These are phyloP conservation scores for Delonix regia DNA, from an alignment of 306 rosid genomes.

Conservation along the genomic window DNA sequence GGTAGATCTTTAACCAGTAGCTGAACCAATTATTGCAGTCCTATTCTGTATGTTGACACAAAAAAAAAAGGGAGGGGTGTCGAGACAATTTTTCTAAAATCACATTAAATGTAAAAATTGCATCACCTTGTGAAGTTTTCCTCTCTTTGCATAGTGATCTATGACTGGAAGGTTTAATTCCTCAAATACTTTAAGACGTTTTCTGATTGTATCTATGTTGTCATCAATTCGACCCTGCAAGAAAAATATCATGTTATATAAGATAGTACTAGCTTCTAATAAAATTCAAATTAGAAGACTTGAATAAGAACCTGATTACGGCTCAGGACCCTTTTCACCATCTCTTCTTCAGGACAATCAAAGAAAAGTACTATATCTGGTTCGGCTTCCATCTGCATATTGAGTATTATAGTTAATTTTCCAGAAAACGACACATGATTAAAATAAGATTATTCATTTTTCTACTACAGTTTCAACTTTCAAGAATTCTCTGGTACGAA, in stretches of 20 bases:
- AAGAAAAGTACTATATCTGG: conserved; percentile 89
- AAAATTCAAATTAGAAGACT: conserved; percentile 31
- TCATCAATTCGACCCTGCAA: conserved; percentile 96
- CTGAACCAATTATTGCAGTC: background rate
- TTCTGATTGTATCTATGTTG: conserved; percentile 82
- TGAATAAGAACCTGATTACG: conserved; percentile 80
- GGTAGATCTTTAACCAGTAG: conserved; percentile 17
- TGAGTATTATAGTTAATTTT: conserved; percentile 9
- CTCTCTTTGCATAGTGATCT: conserved; percentile 70
- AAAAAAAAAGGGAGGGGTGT: background rate
- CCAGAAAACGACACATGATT: conserved; percentile 12
- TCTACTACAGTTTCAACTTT: background rate
- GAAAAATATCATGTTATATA: conserved; percentile 27
- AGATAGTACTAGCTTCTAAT: conserved; percentile 27
- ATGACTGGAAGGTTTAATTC: conserved; percentile 80
- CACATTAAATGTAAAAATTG: conserved; percentile 28
- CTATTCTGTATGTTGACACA: background rate
- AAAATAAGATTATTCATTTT: conserved; percentile 15
- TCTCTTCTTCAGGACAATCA: conserved; percentile 92
- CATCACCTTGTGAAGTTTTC: conserved; percentile 77
- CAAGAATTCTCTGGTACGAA: conserved; percentile 3
- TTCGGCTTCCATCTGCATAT: conserved; percentile 71
- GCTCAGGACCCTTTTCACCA: conserved; percentile 91
- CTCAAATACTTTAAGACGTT: conserved; percentile 80
- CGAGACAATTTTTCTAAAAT: conserved; percentile 23